Percentiles rank a stretch among this genome's conserved stretches.
phyloP scores from a whole-genome alignment of 805 yeast genomes.

The Pichia occidentalis region DNA sequence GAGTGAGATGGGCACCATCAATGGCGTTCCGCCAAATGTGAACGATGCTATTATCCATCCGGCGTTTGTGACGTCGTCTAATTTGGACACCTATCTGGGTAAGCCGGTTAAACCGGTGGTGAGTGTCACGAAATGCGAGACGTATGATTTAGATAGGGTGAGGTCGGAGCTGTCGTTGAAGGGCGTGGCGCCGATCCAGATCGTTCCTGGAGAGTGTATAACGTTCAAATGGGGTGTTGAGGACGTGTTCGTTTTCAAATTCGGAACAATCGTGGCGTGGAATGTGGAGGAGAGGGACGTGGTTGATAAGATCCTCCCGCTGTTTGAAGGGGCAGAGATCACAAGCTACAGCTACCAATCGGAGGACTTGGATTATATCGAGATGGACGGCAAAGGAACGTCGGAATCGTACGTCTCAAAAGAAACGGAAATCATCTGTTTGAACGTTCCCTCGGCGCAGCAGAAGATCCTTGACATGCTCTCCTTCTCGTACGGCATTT shows the following conservation, averaged over 20 bases:
- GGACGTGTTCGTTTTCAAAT: slow-evolving; percentile 53
- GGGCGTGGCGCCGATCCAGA: slow-evolving; percentile 31
- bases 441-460: slow-evolving; percentile 43
- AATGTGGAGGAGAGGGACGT: slow-evolving; percentile 56
- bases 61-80: slow-evolving; percentile 13
- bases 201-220: slow-evolving; percentile 52
- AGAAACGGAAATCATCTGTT: slow-evolving; percentile 59
- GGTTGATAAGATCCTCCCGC: slow-evolving; percentile 42
- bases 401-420: slow-evolving; percentile 34
- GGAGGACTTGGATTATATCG: slow-evolving; percentile 79
- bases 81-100: slow-evolving; percentile 6
- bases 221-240: slow-evolving; percentile 35
- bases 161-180: slow-evolving; percentile 31
- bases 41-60: slow-evolving; percentile 15
- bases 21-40: not conserved
- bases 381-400: slow-evolving; percentile 8
- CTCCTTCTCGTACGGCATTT: slow-evolving; percentile 82
- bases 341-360: slow-evolving; percentile 52
- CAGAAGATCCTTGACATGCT: slow-evolving; percentile 65
- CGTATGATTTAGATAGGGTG: slow-evolving; percentile 51
- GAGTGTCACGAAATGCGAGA: slow-evolving; percentile 66
- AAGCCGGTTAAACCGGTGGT: slow-evolving; percentile 41
- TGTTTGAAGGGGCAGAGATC: slow-evolving; percentile 43
- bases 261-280: slow-evolving; percentile 85
- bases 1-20: not conserved